Evolutionary conservation across 1,284 basidiomycete genomes (phyloP).

Genomic region (Apiotrichum gracile): DNA sequence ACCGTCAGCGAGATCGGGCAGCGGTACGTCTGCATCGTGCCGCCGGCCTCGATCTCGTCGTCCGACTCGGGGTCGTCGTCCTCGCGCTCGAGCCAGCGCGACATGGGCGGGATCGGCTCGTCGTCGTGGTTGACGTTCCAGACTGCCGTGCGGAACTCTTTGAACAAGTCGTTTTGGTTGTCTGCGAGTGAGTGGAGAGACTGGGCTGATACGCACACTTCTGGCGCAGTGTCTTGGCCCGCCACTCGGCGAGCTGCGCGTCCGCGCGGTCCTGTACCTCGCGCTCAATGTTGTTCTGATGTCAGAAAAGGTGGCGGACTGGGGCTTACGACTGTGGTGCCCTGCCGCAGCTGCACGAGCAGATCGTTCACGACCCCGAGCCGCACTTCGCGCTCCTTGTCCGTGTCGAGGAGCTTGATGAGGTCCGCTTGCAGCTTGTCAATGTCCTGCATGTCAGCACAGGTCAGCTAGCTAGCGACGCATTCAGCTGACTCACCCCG

Average conservation of each 20-base stretch:
- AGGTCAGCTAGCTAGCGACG: not conserved
- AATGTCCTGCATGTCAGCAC: not conserved
- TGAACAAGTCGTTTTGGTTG: conserved; percentile 56
- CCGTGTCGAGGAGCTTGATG: not conserved
- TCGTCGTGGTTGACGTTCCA: conserved; percentile 63
- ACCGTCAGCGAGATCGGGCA: conserved; percentile 67
- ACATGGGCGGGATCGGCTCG: conserved; percentile 66
- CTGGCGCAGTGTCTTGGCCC: conserved; percentile 18
- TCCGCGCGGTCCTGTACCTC: conserved; percentile 4
- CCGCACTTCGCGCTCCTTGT: conserved; percentile 13
- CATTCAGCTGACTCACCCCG: not conserved
- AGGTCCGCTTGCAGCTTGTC: not conserved
- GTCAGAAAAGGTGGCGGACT: too few relatives aligned
- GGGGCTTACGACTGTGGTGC: too few relatives aligned
- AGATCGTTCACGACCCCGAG: conserved; percentile 47
- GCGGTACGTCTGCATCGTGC: conserved; percentile 69
- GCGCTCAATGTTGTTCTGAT: not conserved
- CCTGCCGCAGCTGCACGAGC: not conserved
- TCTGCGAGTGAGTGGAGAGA: conserved; percentile 18
- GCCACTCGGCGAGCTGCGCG: conserved; percentile 13
- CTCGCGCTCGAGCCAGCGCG: conserved; percentile 61
- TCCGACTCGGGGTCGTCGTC: conserved; percentile 68
- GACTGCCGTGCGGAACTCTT: conserved; percentile 59
- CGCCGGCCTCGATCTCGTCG: conserved; percentile 74
- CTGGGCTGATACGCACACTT: conserved; percentile 9